Conservation (phyloP, 2,329 filamentous ascomycete genomes). For the Pseudogymnoascus sp. region DNA sequence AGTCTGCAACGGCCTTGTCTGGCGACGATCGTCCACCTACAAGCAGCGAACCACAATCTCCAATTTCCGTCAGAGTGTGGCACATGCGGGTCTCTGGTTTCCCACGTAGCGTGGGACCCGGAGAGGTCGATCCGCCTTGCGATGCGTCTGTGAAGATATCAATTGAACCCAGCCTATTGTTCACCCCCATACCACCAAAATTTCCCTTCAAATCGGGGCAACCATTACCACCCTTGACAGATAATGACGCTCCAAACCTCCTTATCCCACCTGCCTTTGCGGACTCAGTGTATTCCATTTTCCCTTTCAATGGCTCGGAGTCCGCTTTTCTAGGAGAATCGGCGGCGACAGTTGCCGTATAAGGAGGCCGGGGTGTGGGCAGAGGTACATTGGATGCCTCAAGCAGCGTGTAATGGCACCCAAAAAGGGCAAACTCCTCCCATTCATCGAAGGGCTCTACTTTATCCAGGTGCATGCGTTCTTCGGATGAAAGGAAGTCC, state of each 20-base stretch:
- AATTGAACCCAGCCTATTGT: conserved; percentile 34
- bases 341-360: neutral
- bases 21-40: conserved; percentile 76
- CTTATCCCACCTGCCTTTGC: conserved; percentile 40
- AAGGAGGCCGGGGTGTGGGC: conserved; percentile 11
- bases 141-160: conserved; percentile 38
- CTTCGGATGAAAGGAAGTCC: conserved; percentile 52
- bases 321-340: neutral
- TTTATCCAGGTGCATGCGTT: conserved; percentile 56
- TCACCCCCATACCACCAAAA: conserved; percentile 31
- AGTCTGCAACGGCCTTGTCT: conserved; percentile 59
- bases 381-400: conserved; percentile 47
- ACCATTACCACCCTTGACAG: conserved; percentile 33
- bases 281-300: conserved; percentile 31
- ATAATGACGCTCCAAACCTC: conserved; percentile 53
- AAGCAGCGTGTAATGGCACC: conserved; percentile 76
- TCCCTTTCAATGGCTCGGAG: neutral
- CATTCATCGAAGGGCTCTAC: conserved; percentile 90
- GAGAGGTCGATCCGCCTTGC: conserved; percentile 9
- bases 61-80: conserved; percentile 65
- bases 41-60: conserved; percentile 52
- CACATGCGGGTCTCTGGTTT: conserved; percentile 55
- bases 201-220: conserved; percentile 22
- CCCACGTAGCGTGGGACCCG: conserved; percentile 7
- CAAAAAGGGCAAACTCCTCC: conserved; percentile 87